Conservation (phyloP, 305 asterid species). For the Solanum hybrid region DNA sequence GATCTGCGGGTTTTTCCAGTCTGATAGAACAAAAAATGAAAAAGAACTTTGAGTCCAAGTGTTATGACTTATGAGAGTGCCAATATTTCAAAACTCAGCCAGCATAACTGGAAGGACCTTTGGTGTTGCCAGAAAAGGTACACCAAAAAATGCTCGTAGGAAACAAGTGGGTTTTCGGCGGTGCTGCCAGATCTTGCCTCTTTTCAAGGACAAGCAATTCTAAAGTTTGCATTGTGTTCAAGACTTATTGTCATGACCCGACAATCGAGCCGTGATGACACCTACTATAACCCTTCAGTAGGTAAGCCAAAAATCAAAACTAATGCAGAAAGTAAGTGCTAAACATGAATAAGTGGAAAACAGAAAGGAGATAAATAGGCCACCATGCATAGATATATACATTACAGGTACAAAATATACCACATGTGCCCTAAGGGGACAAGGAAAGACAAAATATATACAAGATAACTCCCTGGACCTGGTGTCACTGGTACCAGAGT, state of each 20-base stretch:
- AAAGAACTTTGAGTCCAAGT: neutral
- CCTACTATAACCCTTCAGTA: neutral
- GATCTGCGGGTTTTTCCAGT: neutral
- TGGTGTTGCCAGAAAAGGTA: neutral
- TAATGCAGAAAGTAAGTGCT: neutral
- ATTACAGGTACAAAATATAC: neutral
- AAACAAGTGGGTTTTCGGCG: neutral
- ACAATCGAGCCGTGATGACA: neutral
- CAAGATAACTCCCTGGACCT: neutral
- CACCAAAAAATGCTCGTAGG: neutral
- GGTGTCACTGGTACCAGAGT: neutral
- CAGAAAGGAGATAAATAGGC: neutral
- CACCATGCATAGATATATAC: neutral
- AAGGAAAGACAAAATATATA: neutral
- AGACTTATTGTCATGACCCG: neutral
- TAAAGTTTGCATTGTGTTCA: neutral
- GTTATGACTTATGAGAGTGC: neutral
- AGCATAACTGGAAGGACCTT: neutral
- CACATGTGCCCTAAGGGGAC: neutral
- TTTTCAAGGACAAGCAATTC: neutral
- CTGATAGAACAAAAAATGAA: neutral
- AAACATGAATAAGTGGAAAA: neutral
- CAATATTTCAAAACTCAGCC: neutral
- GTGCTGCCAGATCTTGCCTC: neutral
- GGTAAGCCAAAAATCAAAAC: neutral